Evolutionary conservation across 2,329 filamentous ascomycete species (phyloP).

Genomic region (Camptophora hylomeconis): DNA sequence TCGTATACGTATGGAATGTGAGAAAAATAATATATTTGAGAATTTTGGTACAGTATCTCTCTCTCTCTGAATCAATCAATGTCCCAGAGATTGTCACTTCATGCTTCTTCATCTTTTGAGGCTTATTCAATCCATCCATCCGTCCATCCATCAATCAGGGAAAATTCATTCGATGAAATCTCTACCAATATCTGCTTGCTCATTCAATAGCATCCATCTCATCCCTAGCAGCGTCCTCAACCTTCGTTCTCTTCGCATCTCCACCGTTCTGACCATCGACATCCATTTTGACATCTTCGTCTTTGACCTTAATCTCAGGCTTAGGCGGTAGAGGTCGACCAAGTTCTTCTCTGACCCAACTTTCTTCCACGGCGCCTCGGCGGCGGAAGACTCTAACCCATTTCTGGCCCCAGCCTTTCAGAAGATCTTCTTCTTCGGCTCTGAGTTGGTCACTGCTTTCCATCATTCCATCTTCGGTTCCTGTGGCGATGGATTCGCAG

Average conservation of each 20-base stretch:
- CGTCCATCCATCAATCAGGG: no score
- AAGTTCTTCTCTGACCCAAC: constrained; percentile 46
- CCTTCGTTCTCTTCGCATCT: constrained; percentile 6
- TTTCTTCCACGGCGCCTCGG: constrained; percentile 74
- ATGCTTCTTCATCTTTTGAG: no score
- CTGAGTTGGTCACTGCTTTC: constrained; percentile 44
- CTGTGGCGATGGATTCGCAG: constrained; percentile 57
- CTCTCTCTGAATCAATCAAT: no score
- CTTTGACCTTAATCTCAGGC: constrained; percentile 8
- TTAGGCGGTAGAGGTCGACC: constrained; percentile 30
- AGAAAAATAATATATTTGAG: no score
- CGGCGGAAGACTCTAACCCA: constrained; percentile 80
- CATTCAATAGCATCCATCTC: constrained; percentile 7
- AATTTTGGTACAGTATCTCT: no score
- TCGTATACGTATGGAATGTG: no score
- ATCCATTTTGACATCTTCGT: constrained; percentile 11
- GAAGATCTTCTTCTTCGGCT: constrained; percentile 41
- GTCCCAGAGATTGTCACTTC: no score
- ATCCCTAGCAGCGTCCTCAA: constrained; percentile 7
- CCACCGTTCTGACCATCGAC: constrained; percentile 9
- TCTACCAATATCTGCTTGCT: no score
- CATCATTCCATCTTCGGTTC: constrained; percentile 61
- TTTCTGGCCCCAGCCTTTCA: constrained; percentile 67
- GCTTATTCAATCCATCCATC: not conserved
- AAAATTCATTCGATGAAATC: no score